A percentile compares a stretch with the other conserved stretches of the same genome.
Conservation (phyloP, 2,329 filamentous ascomycete species). For the Didymella pomorum region DNA sequence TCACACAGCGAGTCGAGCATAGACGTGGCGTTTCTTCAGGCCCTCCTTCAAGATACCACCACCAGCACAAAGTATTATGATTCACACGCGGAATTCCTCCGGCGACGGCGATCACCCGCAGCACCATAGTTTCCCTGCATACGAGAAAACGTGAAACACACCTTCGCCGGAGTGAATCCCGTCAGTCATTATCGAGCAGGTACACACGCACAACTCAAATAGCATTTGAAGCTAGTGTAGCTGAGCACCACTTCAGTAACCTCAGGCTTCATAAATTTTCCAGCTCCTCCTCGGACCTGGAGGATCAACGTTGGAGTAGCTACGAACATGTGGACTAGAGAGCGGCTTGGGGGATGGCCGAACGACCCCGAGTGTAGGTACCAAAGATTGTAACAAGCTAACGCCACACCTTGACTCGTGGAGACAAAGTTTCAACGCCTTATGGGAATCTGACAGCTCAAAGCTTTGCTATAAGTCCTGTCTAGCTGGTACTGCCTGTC, state of each 20-base stretch:
- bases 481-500: neutral
- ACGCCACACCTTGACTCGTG: slow-evolving; percentile 1
- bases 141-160: neutral
- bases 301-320: neutral
- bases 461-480: neutral
- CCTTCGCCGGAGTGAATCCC: neutral
- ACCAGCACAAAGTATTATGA: neutral
- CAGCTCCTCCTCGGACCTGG: neutral
- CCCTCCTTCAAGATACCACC: neutral
- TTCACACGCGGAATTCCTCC: neutral
- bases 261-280: neutral
- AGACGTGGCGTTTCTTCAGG: neutral
- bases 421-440: slow-evolving; percentile 1
- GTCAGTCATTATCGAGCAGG: neutral
- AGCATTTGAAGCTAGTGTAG: neutral
- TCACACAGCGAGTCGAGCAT: neutral
- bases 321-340: neutral
- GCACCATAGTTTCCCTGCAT: neutral
- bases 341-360: neutral
- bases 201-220: neutral
- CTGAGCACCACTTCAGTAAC: neutral
- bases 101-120: neutral
- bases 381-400: neutral
- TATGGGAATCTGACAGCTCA: neutral
- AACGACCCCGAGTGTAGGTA: neutral